Base-by-base conservation (phyloP, 2,329 filamentous ascomycete species). In the Sporothrix variecibatus region DNA sequence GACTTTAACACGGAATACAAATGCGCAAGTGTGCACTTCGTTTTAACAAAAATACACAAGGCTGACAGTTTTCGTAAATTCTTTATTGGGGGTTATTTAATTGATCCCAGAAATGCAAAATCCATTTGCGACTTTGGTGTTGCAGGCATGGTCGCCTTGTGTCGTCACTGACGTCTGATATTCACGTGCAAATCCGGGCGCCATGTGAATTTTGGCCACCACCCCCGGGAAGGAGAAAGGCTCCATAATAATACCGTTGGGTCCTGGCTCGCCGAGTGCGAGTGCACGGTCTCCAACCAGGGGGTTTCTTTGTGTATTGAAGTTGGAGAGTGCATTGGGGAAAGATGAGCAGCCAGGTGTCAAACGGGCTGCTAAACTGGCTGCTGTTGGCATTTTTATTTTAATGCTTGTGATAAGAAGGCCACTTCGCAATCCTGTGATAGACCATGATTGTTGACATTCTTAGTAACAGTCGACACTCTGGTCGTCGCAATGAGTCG, bases 171-270 rank as follows among this genome's bases (percentile, higher is more conserved):
- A 60, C 38, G 53, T 60, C 17, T 68, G 62, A 58, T 26, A 58
- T 74, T 74, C 73, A 74, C 73, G 73, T 74, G 73, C 69, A 71
- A 74, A 72, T 72, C 60, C 68, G 65, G 20, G 7, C 26, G 43
- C 49, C 71, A 72, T 68, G 71, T 72, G 71, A 68, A 58, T 23
- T 31, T 20, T 67, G 62, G 62, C 62, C 62, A 67, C 38, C 38
- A 11, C 38, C n/a, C 12, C 12, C 15, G 9, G 43, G 43, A 15
- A 3, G 20, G 34, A 7, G 20, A n/a, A 7, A 23, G 34, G n/a
- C 68, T 43, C 49, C 49, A 67, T 71, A 60, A 56, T 58, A 43
- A 70, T 43, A 28, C 68, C 51, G 26, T n/a, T 68, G 65, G 26
- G 40, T 67, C 64, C 40, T 67, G 64, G 38, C 23, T 46, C 34